Percentiles rank a stretch among this genome's conserved stretches.
These are phyloP conservation scores for Umbelopsis sp. DNA, from an alignment of 192 early-diverging fungal genomes.

Conservation along the genomic window DNA sequence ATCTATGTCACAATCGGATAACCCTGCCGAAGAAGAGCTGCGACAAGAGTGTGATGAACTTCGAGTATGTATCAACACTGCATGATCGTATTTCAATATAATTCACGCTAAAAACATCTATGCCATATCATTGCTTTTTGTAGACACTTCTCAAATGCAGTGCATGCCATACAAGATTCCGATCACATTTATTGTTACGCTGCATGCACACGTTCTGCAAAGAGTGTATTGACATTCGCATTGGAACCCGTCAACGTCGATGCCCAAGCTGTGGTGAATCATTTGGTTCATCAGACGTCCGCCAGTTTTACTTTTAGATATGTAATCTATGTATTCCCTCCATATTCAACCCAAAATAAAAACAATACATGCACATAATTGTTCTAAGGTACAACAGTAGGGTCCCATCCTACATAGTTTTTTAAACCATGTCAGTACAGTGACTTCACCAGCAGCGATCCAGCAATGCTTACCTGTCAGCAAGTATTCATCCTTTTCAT, in stretches of 20 bases:
- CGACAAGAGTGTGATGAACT: constrained; percentile 42
- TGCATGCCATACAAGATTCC: constrained; percentile 85
- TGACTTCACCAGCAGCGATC: background rate
- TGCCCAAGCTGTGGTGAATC: constrained; percentile 89
- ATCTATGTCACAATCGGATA: constrained; percentile 57
- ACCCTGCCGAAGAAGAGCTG: constrained; percentile 61
- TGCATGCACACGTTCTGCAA: constrained; percentile 99
- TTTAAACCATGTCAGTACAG: background rate
- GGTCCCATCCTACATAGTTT: background rate
- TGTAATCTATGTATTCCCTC: background rate
- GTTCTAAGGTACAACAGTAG: background rate
- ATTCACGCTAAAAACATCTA: background rate
- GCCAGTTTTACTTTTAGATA: constrained; percentile 75
- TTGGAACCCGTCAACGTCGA: constrained; percentile 88
- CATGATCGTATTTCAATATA: background rate
- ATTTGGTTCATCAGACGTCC: constrained; percentile 82
- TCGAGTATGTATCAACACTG: constrained; percentile 23
- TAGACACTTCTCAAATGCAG: constrained; percentile 89
- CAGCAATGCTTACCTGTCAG: background rate
- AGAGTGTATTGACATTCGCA: constrained; percentile 83
- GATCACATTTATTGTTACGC: constrained; percentile 74
- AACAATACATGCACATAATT: background rate
- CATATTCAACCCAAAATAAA: background rate
- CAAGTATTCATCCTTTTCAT: constrained; percentile 9
- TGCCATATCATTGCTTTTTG: background rate